A percentile compares a stretch with the other conserved stretches of the same genome.
Evolutionary conservation across 2,329 filamentous ascomycete species (phyloP).

Genomic region (Arthrobotrys pseudoclavata): DNA sequence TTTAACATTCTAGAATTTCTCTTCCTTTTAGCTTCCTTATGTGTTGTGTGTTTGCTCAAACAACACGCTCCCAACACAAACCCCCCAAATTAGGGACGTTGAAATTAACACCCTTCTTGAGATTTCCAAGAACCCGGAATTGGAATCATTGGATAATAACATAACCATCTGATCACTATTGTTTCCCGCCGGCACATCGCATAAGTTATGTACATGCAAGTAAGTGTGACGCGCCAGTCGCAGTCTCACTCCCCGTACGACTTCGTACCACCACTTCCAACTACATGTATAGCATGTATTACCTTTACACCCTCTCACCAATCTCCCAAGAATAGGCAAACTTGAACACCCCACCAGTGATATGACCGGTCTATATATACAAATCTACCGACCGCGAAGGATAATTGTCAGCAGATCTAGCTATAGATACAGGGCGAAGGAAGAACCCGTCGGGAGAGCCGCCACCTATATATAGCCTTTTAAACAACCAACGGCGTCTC

Average conservation of each 20-base stretch:
- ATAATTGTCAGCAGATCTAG: too few relatives aligned
- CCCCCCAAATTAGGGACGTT: background rate
- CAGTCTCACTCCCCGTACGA: background rate
- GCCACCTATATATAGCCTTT: too few relatives aligned
- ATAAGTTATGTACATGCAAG: background rate
- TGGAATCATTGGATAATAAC: conserved; percentile 17
- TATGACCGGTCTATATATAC: too few relatives aligned
- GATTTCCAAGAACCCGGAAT: conserved; percentile 1
- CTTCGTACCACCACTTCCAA: background rate
- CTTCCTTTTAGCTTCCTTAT: background rate
- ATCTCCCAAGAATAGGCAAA: background rate
- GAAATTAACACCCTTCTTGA: conserved; percentile 1
- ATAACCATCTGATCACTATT: background rate
- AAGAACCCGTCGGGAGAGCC: too few relatives aligned
- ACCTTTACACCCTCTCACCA: background rate
- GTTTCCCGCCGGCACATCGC: background rate
- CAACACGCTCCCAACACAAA: conserved; percentile 11
- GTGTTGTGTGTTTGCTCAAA: background rate
- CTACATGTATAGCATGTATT: background rate
- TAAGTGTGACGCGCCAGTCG: background rate
- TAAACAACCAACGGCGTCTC: too few relatives aligned
- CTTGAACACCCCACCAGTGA: too few relatives aligned
- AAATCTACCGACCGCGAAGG: conserved; percentile 1
- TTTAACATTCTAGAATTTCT: background rate
- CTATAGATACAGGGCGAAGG: too few relatives aligned